These are phyloP conservation scores for Pichia heedii DNA, from an alignment of 805 yeast species.

Conservation along the genomic window DNA sequence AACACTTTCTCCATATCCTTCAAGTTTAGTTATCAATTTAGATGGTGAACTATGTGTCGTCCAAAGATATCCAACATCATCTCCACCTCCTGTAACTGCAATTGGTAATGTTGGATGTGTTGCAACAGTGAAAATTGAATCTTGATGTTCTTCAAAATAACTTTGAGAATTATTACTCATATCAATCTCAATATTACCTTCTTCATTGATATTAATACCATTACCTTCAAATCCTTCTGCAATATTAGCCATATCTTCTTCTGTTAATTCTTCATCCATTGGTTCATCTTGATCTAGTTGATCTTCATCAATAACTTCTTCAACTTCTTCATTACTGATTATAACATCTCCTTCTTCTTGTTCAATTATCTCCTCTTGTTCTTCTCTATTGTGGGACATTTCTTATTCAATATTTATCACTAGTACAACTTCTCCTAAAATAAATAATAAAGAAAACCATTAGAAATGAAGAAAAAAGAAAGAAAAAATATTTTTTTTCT, in stretches of 20 bases:
- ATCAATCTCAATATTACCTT: conserved; percentile 64
- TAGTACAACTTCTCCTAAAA: too few species aligned
- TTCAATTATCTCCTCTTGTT: neutral
- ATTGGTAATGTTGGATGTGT: conserved; percentile 78
- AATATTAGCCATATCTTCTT: conserved; percentile 33
- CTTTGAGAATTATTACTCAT: conserved; percentile 82
- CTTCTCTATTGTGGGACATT: conserved; percentile 6
- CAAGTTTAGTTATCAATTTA: conserved; percentile 62
- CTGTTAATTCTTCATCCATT: conserved; percentile 27
- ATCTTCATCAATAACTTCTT: conserved; percentile 26
- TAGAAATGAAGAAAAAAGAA: neutral
- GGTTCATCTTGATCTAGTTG: conserved; percentile 32
- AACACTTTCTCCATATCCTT: conserved; percentile 83
- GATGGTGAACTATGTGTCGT: conserved; percentile 85
- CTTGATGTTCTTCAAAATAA: conserved; percentile 84
- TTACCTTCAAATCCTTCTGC: conserved; percentile 22
- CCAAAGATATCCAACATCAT: conserved; percentile 84
- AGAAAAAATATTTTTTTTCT: too few species aligned
- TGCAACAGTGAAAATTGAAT: conserved; percentile 76
- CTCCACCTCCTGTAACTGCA: conserved; percentile 94
- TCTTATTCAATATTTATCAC: too few species aligned
- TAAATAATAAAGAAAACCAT: too few species aligned
- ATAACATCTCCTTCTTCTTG: conserved; percentile 21
- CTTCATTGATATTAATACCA: conserved; percentile 27
- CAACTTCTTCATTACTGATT: conserved; percentile 24